Base-by-base conservation (phyloP, 2,329 filamentous ascomycete species). In the Cercospora janseana region DNA sequence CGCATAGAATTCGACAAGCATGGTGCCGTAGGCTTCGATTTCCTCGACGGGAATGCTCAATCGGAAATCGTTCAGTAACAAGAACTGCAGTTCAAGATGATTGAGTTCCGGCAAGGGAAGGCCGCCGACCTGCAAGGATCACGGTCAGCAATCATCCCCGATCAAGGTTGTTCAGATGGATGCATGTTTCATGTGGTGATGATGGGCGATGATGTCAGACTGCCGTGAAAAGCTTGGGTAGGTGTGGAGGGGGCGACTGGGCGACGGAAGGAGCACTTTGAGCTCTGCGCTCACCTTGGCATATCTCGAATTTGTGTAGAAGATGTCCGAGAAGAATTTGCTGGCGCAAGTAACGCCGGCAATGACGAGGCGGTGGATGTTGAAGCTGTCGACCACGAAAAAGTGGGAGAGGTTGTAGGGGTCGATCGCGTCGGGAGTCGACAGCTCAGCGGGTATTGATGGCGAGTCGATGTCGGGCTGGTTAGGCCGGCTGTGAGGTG, bases 241-340 rank as follows among this genome's bases (percentile, higher is more conserved):
- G 41, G 41, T 45, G 27, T 45, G 41, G 41, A 44, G 41, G 41
- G 41, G 41, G 9, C 15, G 18, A 16, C 41, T 31, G 41, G 29
- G 16, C 7, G 26, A 44, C 8, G 26, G 16, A 8, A 38, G 18
- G 20, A n/a, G 23, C 20, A 23, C 12, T 23, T 10, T 21, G 26
- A 26, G 35, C 35, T 23, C 15, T 4, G 8, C 18, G 40, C 77
- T 57, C 78, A 95, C 93, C 87, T 97, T 98, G 53, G 93, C 93
- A 69, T 98, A 98, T 83, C 93, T 82, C 48, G 93, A 97, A 71
- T 98, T 98, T 7, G 93, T 98, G 69, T 97, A 98, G 64, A 98
- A 98, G 31, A 97, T 92, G 72, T 98, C 83, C 4, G 92, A 97
- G 72, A 98, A 98, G 78, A 97, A 98, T 71, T 98, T 98, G 80